Base-by-base conservation (phyloP, 2,329 filamentous ascomycete species). In the Alternaria sp. region DNA sequence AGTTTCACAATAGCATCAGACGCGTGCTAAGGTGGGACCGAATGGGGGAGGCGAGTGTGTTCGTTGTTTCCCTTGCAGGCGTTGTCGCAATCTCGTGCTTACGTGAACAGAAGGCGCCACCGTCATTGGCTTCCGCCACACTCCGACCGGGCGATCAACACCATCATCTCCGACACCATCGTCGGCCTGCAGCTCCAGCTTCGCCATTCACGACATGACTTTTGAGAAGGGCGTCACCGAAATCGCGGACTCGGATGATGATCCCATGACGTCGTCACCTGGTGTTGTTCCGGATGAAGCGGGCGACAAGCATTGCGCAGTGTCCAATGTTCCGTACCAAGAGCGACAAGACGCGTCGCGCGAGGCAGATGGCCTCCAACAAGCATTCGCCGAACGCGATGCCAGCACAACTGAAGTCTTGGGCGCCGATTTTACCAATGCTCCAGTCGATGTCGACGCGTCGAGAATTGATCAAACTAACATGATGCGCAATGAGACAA, bases 211-310 rank as follows among this genome's bases (percentile, higher is more conserved):
- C 62, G 69, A 69, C 56, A 79, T 79, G 75, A 66, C 69, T 26
- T 13, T 72, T 45, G 64, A 28, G 8, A 57, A 65, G 46, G 67
- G 60, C 43, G 43, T 65, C 45, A 69, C 61, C 30, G 75, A 77
- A 63, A 64, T 79, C 15, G 70, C 74, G 11, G 76, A 79, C 63
- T 78, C 75, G 19, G 76, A 79, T 54, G 75, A 78, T 7, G 76
- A 78, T 66, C 70, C 61, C 2, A 62, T 77, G 63, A 70, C 70
- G 56, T 77, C 74, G 50, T 75, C 76, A 56, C 75, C 74, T 32
- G 45, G 59, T 57, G 45, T 49, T 30, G 60, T 61, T 67, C 36
- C 63, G 30, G 60, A 62, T 54, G 57, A 61, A 54, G 59, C 52
- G 52, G 51, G 45, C 47, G 66, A 72, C 61, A 74, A 76, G 69